phyloP scores from a whole-genome alignment of 305 asterid genomes.

The Striga hermonthica region DNA sequence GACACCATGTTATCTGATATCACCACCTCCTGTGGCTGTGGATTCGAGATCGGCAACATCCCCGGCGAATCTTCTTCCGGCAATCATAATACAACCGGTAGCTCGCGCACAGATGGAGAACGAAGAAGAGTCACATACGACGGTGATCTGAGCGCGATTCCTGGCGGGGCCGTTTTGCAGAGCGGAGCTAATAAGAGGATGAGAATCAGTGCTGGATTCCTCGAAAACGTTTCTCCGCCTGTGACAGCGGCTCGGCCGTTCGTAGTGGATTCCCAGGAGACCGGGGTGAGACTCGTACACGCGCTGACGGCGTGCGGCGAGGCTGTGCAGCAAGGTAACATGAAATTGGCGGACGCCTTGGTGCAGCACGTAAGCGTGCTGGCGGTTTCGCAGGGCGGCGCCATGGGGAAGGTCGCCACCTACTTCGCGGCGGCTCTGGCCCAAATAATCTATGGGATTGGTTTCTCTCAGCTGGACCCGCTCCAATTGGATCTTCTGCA shows the following conservation, averaged over 20 bases:
- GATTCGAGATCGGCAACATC: conserved; percentile 37
- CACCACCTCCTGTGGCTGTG: conserved; percentile 21
- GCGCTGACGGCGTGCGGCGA: conserved; percentile 74
- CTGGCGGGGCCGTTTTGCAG: no score
- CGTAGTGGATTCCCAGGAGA: conserved; percentile 61
- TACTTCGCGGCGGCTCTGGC: conserved; percentile 68
- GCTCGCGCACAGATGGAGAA: no score
- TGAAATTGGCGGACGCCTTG: conserved; percentile 51
- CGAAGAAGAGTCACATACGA: no score
- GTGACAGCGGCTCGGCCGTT: conserved; percentile 49
- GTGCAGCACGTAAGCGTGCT: conserved; percentile 56
- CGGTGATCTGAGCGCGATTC: no score
- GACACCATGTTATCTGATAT: not conserved
- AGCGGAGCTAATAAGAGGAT: no score
- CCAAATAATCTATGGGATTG: conserved; percentile 50
- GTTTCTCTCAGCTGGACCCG: conserved; percentile 34
- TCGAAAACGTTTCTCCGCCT: not conserved
- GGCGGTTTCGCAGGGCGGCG: conserved; percentile 67
- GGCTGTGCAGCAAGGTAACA: conserved; percentile 53
- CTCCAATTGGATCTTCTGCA: conserved; percentile 54
- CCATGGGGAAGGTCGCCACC: conserved; percentile 79
- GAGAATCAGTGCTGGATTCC: conserved; percentile 10
- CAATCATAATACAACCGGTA: no score
- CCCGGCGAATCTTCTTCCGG: conserved; percentile 42
- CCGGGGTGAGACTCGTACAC: conserved; percentile 63